These are phyloP conservation scores for Tylopilus rubrobrunneus DNA, from an alignment of 768 basidiomycete genomes.

Conservation along the genomic window DNA sequence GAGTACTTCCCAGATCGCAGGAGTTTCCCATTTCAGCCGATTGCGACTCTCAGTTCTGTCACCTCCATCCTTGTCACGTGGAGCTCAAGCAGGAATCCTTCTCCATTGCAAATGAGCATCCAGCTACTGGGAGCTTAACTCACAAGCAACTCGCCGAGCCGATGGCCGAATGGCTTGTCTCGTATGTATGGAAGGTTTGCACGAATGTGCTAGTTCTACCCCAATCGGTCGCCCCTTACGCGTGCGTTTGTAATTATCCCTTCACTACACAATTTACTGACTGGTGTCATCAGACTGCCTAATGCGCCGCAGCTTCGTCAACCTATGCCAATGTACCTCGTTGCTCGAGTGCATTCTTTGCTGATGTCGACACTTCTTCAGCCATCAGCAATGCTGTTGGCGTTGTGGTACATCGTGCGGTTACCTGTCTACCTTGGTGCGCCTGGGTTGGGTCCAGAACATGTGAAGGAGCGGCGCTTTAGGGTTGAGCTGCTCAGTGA, in stretches of 20 bases:
- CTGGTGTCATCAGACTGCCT: constrained; percentile 17
- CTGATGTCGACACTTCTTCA: constrained; percentile 77
- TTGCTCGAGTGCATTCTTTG: constrained; percentile 64
- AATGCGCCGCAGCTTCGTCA: constrained; percentile 32
- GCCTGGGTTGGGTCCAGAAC: constrained; percentile 46
- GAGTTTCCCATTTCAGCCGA: constrained; percentile 24
- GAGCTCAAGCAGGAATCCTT: constrained; percentile 26
- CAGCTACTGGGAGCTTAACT: constrained; percentile 38
- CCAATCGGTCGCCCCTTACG: constrained; percentile 45
- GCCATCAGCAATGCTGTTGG: constrained; percentile 74
- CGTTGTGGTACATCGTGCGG: constrained; percentile 78
- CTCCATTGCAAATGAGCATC: constrained; percentile 38
- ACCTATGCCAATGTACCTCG: constrained; percentile 44
- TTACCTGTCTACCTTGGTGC: constrained; percentile 67
- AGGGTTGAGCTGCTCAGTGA: constrained; percentile 61
- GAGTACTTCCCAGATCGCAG: constrained; percentile 15
- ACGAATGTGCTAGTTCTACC: constrained; percentile 67
- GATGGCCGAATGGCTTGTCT: constrained; percentile 73
- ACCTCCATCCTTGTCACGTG: constrained; percentile 14
- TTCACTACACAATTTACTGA: constrained; percentile 10
- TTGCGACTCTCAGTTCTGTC: constrained; percentile 24
- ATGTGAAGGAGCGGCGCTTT: constrained; percentile 59
- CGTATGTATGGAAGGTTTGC: constrained; percentile 80
- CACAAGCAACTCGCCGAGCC: constrained; percentile 77
- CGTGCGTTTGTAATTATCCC: constrained; percentile 40